phyloP scores from a whole-genome alignment of 371 early-diverging fungal genomes.

The Dipsacomyces acuminosporus region DNA sequence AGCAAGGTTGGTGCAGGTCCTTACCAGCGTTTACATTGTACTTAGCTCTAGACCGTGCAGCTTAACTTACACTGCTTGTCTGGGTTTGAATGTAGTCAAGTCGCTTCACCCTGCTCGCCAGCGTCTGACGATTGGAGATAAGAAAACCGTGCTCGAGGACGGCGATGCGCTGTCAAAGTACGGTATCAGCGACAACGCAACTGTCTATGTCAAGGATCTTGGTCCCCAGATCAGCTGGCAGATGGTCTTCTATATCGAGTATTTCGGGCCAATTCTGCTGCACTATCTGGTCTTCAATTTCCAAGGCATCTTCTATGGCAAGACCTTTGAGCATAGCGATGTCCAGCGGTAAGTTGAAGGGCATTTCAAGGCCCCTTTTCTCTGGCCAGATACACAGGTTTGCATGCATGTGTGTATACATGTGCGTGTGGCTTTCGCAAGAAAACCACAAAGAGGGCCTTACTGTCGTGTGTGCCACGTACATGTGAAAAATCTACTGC shows the following conservation, averaged over 20 bases:
- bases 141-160: slow-evolving; percentile 51
- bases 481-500: too few species aligned
- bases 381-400: background rate
- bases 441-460: too few species aligned
- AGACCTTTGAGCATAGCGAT: slow-evolving; percentile 57
- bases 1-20: slow-evolving; percentile 39
- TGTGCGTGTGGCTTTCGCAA: too few species aligned
- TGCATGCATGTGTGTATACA: too few species aligned
- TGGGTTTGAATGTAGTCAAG: slow-evolving; percentile 34
- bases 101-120: slow-evolving; percentile 70
- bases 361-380: background rate
- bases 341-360: slow-evolving; percentile 57
- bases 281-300: slow-evolving; percentile 83
- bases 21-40: too few species aligned
- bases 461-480: too few species aligned
- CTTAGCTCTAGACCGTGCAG: too few species aligned
- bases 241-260: slow-evolving; percentile 92
- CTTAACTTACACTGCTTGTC: too few species aligned
- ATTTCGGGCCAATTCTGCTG: slow-evolving; percentile 83
- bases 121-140: slow-evolving; percentile 62
- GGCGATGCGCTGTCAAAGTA: slow-evolving; percentile 51
- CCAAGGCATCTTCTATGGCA: slow-evolving; percentile 61
- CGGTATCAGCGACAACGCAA: slow-evolving; percentile 57
- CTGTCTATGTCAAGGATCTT: slow-evolving; percentile 77
- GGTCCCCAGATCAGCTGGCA: slow-evolving; percentile 95